Evolutionary conservation across 177 flowering plant genomes (phyloP).

Genomic region (Vitis hybrid): DNA sequence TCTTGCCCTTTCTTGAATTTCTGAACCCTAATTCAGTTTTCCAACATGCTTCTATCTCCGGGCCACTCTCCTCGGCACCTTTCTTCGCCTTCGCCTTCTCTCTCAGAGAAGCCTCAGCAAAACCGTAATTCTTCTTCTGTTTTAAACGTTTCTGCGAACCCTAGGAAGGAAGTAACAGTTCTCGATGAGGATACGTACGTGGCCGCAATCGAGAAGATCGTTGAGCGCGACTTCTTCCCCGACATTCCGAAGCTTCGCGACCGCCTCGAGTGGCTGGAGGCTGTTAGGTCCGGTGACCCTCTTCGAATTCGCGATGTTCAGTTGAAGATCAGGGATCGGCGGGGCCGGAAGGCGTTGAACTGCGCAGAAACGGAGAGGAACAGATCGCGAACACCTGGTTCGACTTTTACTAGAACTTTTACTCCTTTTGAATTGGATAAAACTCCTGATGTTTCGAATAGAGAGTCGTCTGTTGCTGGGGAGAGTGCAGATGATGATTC

Average conservation of each 20-base stretch:
- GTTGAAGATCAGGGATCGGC: conserved; percentile 83
- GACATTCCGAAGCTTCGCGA: conserved; percentile 88
- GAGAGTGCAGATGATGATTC: conserved; percentile 15
- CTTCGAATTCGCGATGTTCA: conserved; percentile 86
- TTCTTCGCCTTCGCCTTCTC: conserved; percentile 50
- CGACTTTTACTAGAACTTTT: conserved; percentile 39
- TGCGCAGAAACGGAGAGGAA: conserved; percentile 9
- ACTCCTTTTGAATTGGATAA: conserved; percentile 50
- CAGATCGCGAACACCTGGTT: conserved; percentile 49
- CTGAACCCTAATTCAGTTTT: neutral
- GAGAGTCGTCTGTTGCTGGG: conserved; percentile 10
- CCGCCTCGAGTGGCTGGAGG: conserved; percentile 90
- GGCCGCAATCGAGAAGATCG: conserved; percentile 78
- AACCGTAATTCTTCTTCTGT: conserved; percentile 15
- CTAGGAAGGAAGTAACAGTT: conserved; percentile 33
- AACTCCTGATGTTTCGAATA: conserved; percentile 28
- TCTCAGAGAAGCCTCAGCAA: conserved; percentile 18
- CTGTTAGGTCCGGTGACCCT: conserved; percentile 70
- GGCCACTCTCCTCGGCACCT: conserved; percentile 89
- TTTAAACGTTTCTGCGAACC: conserved; percentile 12
- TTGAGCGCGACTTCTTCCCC: conserved; percentile 94
- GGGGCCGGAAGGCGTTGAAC: conserved; percentile 29
- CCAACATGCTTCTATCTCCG: conserved; percentile 78
- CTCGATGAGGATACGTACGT: conserved; percentile 90
- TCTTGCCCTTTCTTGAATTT: neutral